Conservation (phyloP, 805 yeast species). For the Saccharomycopsis selenospora region DNA sequence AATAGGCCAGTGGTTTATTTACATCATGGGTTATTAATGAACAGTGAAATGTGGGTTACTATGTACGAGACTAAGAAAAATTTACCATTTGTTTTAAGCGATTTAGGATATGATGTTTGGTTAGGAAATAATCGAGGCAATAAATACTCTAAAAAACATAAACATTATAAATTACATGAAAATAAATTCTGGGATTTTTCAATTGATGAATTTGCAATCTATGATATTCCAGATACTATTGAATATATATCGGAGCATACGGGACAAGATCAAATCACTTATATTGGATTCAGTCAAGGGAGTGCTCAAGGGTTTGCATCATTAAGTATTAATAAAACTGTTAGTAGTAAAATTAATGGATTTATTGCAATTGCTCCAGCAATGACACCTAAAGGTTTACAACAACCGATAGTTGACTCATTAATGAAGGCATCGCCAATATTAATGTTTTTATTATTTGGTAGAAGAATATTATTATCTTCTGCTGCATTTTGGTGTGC, state of each 20-base stretch:
- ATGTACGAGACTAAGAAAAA: slow-evolving; percentile 43
- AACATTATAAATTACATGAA: slow-evolving; percentile 33
- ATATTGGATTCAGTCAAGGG: slow-evolving; percentile 90
- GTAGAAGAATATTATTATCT: slow-evolving; percentile 65
- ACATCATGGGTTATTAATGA: slow-evolving; percentile 80
- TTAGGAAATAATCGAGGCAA: slow-evolving; percentile 90
- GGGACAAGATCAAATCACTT: slow-evolving; percentile 40
- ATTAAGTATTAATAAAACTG: slow-evolving; percentile 54
- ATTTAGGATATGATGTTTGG: slow-evolving; percentile 89
- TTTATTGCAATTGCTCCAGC: slow-evolving; percentile 91
- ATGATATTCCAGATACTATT: slow-evolving; percentile 80
- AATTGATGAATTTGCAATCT: slow-evolving; percentile 83
- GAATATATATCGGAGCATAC: slow-evolving; percentile 62
- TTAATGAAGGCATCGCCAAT: slow-evolving; percentile 72
- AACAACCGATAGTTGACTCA: slow-evolving; percentile 67
- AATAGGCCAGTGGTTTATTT: slow-evolving; percentile 50
- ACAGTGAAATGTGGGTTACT: slow-evolving; percentile 48
- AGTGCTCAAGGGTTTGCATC: slow-evolving; percentile 90
- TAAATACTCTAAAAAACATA: slow-evolving; percentile 85
- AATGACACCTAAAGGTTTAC: slow-evolving; percentile 81
- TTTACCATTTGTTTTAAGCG: slow-evolving; percentile 57
- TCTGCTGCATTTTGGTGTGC: slow-evolving; percentile 69
- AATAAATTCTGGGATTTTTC: slow-evolving; percentile 80
- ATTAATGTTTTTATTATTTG: slow-evolving; percentile 63
- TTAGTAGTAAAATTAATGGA: slow-evolving; percentile 48